A percentile compares a stretch with the other conserved stretches of the same genome.
These are phyloP conservation scores for Salix purpurea DNA, from an alignment of 345 rosid species.

Conservation along the genomic window DNA sequence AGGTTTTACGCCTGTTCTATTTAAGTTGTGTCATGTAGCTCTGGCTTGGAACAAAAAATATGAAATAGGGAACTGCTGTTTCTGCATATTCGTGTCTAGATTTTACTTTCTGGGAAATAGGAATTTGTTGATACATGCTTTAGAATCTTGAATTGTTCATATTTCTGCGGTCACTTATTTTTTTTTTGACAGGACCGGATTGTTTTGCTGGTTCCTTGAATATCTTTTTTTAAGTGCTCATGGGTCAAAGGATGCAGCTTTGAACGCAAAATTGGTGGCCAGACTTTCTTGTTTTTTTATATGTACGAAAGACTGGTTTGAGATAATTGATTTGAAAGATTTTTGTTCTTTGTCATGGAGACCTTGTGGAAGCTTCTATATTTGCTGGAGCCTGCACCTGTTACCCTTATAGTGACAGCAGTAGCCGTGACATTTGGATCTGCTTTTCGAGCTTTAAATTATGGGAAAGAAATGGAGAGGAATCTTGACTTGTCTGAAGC, in stretches of 20 bases:
- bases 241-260: conserved; percentile 29
- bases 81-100: neutral
- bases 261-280: conserved; percentile 10
- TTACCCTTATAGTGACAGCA: conserved; percentile 76
- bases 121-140: neutral
- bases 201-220: conserved; percentile 40
- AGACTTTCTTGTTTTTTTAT: neutral
- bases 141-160: neutral
- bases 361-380: conserved; percentile 76
- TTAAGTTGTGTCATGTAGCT: neutral
- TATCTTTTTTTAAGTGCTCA: conserved; percentile 19
- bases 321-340: conserved; percentile 11
- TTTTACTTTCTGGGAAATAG: neutral
- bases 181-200: neutral
- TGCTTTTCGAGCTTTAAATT: conserved; percentile 89
- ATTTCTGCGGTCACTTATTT: neutral
- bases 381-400: conserved; percentile 87
- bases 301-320: conserved; percentile 10
- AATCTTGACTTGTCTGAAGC: conserved; percentile 83
- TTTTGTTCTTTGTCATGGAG: conserved; percentile 42
- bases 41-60: neutral
- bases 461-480: conserved; percentile 92
- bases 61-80: neutral
- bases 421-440: conserved; percentile 86
- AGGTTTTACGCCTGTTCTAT: neutral